Evolutionary conservation across 2,329 filamentous ascomycete species (phyloP), one percentile per base, ranked within the genome.

Genomic region (Colletotrichum lini): DNA sequence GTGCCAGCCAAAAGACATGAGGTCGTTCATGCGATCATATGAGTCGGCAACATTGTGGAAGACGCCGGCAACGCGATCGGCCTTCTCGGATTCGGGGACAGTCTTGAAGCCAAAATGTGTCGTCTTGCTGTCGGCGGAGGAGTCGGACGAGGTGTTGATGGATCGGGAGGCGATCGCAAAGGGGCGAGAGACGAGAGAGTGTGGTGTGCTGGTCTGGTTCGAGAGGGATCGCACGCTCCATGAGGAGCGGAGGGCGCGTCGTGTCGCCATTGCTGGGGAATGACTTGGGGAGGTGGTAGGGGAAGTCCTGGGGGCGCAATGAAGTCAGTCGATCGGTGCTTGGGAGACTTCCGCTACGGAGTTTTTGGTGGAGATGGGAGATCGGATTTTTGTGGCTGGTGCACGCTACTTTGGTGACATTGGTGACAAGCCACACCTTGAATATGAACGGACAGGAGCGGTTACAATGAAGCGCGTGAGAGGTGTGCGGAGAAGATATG

Each of bases 11-110:
- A 99, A 90, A 9, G 96, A 98, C 96, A 99, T 99, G 76, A 98
- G 89, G 82, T 99, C 96, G 84, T 99, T 99, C 96, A 99, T 99
- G 73, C 92, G 93, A 82, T 99, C 96, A 84, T 99, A 99, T 21
- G 93, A 94, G 73, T 94, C 91, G 75, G 96, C 96, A 50, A 99
- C 96, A 75, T 93, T 98, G 82, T 94, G 96, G 85, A 99, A 99
- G 70, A 99, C 96, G 52, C 90, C 91, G 72, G 93, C 93, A 50
- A 98, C 95, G 87, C 84, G 81, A 75, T 86, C 78, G 54, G 84
- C 85, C 83, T 98, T 98, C 81, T 96, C 87, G 12, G 90, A 86
- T 80, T 97, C 94, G 18, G 93, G 90, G 50, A 98, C 88, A 52
- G 94, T 96, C 83, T 95, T 89, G 81, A 94, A 98, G 62, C 95